Percentiles rank a stretch among this genome's conserved stretches.
Evolutionary conservation across 2,329 filamentous ascomycete species (phyloP).

Genomic region (Monilinia laxa): DNA sequence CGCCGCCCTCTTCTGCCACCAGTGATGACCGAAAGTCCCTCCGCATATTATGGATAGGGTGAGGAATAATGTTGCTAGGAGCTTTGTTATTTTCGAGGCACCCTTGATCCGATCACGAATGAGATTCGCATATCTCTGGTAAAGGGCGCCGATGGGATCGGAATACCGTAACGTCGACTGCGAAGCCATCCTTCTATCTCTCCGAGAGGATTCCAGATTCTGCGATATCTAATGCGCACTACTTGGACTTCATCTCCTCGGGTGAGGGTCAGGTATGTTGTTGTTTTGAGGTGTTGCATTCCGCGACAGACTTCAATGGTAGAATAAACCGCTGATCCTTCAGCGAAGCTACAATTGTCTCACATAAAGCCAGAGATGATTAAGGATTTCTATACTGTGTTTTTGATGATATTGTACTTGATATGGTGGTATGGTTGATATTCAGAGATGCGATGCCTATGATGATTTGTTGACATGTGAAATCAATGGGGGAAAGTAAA

Average conservation of each 20-base stretch:
- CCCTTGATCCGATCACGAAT: constrained; percentile 56
- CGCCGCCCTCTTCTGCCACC: constrained; percentile 69
- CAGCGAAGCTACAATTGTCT: constrained; percentile 14
- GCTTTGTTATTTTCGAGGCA: constrained; percentile 68
- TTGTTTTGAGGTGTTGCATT: constrained; percentile 16
- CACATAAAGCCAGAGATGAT: constrained; percentile 11
- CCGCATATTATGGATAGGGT: constrained; percentile 75
- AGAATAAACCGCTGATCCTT: constrained; percentile 4
- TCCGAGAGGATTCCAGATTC: not conserved
- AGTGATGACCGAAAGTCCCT: constrained; percentile 74
- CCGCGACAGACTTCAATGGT: not conserved
- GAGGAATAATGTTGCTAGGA: constrained; percentile 75
- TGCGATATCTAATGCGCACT: constrained; percentile 16
- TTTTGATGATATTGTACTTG: not conserved
- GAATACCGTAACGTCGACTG: constrained; percentile 81
- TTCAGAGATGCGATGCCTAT: constrained; percentile 3
- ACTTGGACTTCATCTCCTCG: constrained; percentile 21
- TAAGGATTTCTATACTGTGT: not conserved
- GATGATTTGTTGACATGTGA: constrained; percentile 19
- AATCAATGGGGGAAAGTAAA: constrained; percentile 1
- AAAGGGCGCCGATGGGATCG: constrained; percentile 64
- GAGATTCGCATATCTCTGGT: constrained; percentile 58
- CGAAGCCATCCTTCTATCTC: constrained; percentile 64
- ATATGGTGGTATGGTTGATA: not conserved
- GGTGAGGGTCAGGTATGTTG: not conserved